These are phyloP conservation scores for Cicer bijugum DNA, from an alignment of 306 rosid genomes.

Conservation along the genomic window DNA sequence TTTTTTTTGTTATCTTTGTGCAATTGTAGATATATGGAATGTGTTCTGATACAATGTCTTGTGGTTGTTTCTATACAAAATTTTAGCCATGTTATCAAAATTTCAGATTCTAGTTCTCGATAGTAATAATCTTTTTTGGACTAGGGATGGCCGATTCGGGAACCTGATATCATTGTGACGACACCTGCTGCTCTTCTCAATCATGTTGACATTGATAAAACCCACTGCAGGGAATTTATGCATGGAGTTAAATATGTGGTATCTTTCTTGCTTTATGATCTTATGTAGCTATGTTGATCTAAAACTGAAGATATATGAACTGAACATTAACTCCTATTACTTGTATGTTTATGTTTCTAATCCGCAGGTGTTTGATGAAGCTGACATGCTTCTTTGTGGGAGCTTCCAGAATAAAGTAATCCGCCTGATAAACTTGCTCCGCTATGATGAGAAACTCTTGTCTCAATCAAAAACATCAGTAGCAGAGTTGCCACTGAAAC, in stretches of 20 bases:
- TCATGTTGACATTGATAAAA: slow-evolving; percentile 66
- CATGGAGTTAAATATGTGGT: slow-evolving; percentile 87
- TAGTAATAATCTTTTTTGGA: slow-evolving; percentile 38
- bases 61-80: slow-evolving; percentile 22
- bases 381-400: slow-evolving; percentile 96
- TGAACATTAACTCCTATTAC: slow-evolving; percentile 5
- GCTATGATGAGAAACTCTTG: slow-evolving; percentile 79
- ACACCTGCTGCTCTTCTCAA: slow-evolving; percentile 96
- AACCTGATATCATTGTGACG: slow-evolving; percentile 84
- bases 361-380: slow-evolving; percentile 93
- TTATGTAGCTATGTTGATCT: slow-evolving; percentile 1
- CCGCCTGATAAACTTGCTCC: slow-evolving; percentile 82
- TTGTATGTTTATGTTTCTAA: slow-evolving; percentile 34
- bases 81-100: slow-evolving; percentile 15
- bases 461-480: slow-evolving; percentile 58
- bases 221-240: slow-evolving; percentile 65
- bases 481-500: slow-evolving; percentile 47
- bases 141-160: slow-evolving; percentile 87
- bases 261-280: slow-evolving; percentile 40
- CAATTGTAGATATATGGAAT: not conserved
- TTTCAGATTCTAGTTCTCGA: slow-evolving; percentile 22
- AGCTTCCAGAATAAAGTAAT: slow-evolving; percentile 91
- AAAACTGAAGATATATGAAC: not conserved
- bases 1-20: not conserved
- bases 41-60: slow-evolving; percentile 11